phyloP scores from a whole-genome alignment of 1,284 basidiomycete genomes.

The Ceratobasidium sp. region DNA sequence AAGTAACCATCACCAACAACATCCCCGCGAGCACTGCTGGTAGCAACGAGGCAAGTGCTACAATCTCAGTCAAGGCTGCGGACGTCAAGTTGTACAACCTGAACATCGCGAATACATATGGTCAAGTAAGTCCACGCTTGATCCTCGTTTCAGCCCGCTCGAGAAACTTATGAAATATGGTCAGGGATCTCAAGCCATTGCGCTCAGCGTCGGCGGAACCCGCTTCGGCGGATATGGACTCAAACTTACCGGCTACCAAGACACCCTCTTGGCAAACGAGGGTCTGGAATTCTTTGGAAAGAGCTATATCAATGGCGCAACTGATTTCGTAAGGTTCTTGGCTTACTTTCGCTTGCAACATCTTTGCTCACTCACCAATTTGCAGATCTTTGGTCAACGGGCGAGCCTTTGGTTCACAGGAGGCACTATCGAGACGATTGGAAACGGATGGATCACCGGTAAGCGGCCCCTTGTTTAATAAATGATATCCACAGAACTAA shows the following conservation, averaged over 20 bases:
- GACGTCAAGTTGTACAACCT: constrained; percentile 35
- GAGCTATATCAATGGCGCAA: constrained; percentile 41
- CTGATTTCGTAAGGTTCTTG: constrained; percentile 42
- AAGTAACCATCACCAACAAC: constrained; percentile 30
- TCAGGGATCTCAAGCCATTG: constrained; percentile 43
- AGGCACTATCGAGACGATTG: constrained; percentile 40
- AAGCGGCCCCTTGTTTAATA: not conserved
- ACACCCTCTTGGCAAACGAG: constrained; percentile 44
- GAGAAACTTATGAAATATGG: not conserved
- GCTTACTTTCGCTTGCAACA: not conserved
- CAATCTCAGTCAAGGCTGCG: constrained; percentile 14
- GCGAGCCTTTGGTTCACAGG: constrained; percentile 40
- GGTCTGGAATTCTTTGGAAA: constrained; percentile 43
- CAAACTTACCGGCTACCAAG: constrained; percentile 43
- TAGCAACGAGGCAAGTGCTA: constrained; percentile 36
- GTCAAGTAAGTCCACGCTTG: not conserved
- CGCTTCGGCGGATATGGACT: constrained; percentile 43
- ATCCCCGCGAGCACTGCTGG: constrained; percentile 17
- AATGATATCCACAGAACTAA: not conserved
- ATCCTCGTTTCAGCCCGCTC: not conserved
- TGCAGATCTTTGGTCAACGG: constrained; percentile 26
- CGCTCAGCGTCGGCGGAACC: constrained; percentile 42
- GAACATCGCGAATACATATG: constrained; percentile 27
- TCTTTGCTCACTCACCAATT: not conserved
- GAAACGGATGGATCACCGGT: constrained; percentile 43